Base-by-base conservation (phyloP, 192 early-diverging fungal genomes). In the Linnemannia schmuckeri region DNA sequence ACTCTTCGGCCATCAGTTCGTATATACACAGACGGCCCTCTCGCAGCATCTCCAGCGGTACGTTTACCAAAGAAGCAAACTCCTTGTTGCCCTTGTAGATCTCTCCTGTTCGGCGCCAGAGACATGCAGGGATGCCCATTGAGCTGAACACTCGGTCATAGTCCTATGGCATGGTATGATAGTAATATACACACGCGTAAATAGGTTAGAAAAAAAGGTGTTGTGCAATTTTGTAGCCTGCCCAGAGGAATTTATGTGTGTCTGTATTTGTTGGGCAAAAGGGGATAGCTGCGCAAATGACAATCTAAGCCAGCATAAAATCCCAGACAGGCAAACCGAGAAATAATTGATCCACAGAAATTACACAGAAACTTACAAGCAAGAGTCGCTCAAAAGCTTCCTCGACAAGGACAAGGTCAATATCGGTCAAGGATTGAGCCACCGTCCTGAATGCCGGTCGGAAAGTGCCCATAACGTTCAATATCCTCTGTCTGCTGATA, bases 61-160 rank as follows among this genome's bases (percentile, higher is more conserved):
- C 91, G 61, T 95, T 94, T 12, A 98, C 95, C 63, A 99, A 89
- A 4, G 94, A 89, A 3, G 97, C 97, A 92, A 99, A 99, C 91
- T 98, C 97, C 75, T 96, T 94, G 90, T 98, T 99, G 35, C 96
- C 95, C 82, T 97, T 98, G 92, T 96, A 98, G 47, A 99, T 99
- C 85, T 99, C 97, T 52, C 98, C 98, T 8, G 97, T 98, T 70
- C 98, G 93, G 41, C 98, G 92, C 98, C 98, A 99, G 57, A 99
- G 89, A 82, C 96, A 97, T n/a, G 96, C 95, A 0, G 98, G 97
- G 63, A 99, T 95, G 52, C 97, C 98, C 95, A 98, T 97, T 33
- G 96, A 92, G 63, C 95, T 96, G 82, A 99, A 99, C 47, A 98
- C 95, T 72, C 96, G 93, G 90, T 99, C 98, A 78, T 99, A 99